These are phyloP conservation scores for Dipteronia dyeriana DNA, from an alignment of 345 rosid species.

Conservation along the genomic window DNA sequence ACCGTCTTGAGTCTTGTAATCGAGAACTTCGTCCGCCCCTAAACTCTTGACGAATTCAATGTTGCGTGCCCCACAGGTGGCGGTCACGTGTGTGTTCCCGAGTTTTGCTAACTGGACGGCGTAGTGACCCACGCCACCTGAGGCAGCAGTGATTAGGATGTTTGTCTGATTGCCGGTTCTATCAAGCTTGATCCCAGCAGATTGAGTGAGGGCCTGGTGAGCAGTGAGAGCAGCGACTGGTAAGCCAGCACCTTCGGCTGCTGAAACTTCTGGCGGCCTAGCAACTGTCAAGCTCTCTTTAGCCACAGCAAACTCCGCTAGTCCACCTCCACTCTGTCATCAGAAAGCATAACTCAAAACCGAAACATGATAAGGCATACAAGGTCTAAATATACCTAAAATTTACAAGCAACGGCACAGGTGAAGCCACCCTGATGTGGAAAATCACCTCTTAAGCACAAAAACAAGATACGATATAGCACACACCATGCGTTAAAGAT, in stretches of 20 bases:
- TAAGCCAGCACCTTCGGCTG: constrained; percentile 67
- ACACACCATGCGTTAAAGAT: background rate
- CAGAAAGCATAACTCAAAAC: background rate
- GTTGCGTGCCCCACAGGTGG: constrained; percentile 82
- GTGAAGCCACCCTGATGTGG: no score
- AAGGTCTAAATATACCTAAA: background rate
- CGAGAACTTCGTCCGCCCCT: constrained; percentile 88
- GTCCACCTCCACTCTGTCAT: constrained; percentile 52
- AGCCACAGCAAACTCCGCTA: constrained; percentile 70
- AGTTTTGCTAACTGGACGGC: constrained; percentile 78
- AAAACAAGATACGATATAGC: background rate
- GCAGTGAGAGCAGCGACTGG: constrained; percentile 75
- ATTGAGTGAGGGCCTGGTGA: constrained; percentile 52
- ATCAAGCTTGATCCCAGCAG: constrained; percentile 69
- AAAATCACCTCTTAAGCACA: no score
- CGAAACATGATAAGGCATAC: background rate
- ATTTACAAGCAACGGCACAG: no score
- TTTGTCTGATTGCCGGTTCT: constrained; percentile 53
- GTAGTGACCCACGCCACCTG: constrained; percentile 87
- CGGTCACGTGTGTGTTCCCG: constrained; percentile 75
- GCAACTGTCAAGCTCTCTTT: constrained; percentile 54
- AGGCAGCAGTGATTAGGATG: constrained; percentile 71
- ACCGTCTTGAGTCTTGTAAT: constrained; percentile 76
- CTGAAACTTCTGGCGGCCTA: constrained; percentile 65
- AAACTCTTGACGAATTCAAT: constrained; percentile 64